Evolutionary conservation across 2,329 filamentous ascomycete genomes (phyloP).

Genomic region (Fusarium penzigii): DNA sequence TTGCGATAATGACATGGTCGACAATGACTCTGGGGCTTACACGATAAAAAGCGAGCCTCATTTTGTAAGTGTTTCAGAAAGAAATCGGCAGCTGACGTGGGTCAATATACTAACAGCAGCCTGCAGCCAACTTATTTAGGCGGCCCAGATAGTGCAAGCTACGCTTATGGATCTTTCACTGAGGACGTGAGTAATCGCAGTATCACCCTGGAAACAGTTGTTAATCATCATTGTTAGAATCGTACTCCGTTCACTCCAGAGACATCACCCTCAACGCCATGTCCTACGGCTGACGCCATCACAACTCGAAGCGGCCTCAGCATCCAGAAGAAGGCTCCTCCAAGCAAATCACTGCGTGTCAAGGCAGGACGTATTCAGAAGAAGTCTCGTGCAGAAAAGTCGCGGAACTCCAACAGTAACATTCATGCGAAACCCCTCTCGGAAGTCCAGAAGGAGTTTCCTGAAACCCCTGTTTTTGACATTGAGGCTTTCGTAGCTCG

Average conservation of each 20-base stretch:
- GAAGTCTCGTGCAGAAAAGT: constrained; percentile 33
- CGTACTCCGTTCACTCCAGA: constrained; percentile 44
- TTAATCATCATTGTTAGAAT: constrained; percentile 11
- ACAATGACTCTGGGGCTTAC: constrained; percentile 20
- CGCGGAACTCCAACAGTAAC: constrained; percentile 35
- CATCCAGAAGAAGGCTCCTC: constrained; percentile 25
- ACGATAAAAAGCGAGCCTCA: constrained; percentile 16
- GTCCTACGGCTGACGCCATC: constrained; percentile 27
- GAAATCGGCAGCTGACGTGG: neutral
- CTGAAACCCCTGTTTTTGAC: constrained; percentile 67
- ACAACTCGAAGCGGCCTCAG: constrained; percentile 40
- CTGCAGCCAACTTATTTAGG: constrained; percentile 14
- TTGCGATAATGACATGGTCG: constrained; percentile 18
- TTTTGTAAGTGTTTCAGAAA: constrained; percentile 14
- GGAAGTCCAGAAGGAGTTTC: constrained; percentile 64
- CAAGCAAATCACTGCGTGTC: constrained; percentile 12
- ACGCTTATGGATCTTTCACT: constrained; percentile 21
- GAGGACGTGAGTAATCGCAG: constrained; percentile 20
- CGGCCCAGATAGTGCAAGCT: constrained; percentile 8
- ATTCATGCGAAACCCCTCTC: constrained; percentile 69
- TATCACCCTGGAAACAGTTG: neutral
- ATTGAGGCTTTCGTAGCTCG: constrained; percentile 81
- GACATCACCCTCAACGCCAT: constrained; percentile 49
- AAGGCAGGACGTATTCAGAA: constrained; percentile 26
- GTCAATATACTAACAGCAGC: constrained; percentile 1